A percentile compares a stretch with the other conserved stretches of the same genome.
Conservation (phyloP, 108 stramenopile genomes). For the Nitzschia sp. region DNA sequence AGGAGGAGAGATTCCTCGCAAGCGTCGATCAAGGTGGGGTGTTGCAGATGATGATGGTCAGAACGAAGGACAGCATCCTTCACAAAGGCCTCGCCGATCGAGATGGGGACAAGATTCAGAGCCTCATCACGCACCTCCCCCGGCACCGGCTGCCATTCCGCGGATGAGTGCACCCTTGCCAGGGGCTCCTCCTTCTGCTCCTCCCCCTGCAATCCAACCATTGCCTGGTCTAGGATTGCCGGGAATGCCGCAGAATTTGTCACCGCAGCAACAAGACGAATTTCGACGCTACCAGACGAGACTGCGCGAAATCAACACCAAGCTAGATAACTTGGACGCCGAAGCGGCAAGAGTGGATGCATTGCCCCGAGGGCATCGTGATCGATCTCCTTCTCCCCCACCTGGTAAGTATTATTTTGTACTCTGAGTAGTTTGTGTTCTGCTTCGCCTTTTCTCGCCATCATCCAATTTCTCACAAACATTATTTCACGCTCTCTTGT, state of each 20-base stretch:
- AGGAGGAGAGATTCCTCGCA: constrained; percentile 42
- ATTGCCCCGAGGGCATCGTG: constrained; percentile 79
- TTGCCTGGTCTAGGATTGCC: constrained; percentile 46
- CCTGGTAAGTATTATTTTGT: constrained; percentile 64
- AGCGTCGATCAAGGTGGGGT: constrained; percentile 63
- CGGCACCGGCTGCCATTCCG: constrained; percentile 14
- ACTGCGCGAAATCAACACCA: constrained; percentile 63
- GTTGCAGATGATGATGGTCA: constrained; percentile 29
- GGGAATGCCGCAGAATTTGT: constrained; percentile 56
- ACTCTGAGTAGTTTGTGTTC: background rate
- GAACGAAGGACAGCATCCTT: constrained; percentile 8
- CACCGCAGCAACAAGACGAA: constrained; percentile 48
- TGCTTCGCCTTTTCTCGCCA: too few species aligned
- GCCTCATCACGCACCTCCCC: constrained; percentile 7
- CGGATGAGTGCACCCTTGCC: constrained; percentile 7
- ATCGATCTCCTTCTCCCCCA: constrained; percentile 85
- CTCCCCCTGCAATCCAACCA: constrained; percentile 33
- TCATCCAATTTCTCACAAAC: background rate
- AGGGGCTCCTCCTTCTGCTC: constrained; percentile 30
- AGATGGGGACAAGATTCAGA: constrained; percentile 66
- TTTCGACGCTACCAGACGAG: constrained; percentile 49
- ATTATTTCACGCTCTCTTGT: background rate
- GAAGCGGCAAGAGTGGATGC: constrained; percentile 81
- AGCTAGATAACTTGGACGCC: constrained; percentile 61
- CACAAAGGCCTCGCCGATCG: constrained; percentile 58